Evolutionary conservation across 768 basidiomycete genomes (phyloP), one percentile per base, ranked within the genome.

Genomic region (Boletus reticulatus): DNA sequence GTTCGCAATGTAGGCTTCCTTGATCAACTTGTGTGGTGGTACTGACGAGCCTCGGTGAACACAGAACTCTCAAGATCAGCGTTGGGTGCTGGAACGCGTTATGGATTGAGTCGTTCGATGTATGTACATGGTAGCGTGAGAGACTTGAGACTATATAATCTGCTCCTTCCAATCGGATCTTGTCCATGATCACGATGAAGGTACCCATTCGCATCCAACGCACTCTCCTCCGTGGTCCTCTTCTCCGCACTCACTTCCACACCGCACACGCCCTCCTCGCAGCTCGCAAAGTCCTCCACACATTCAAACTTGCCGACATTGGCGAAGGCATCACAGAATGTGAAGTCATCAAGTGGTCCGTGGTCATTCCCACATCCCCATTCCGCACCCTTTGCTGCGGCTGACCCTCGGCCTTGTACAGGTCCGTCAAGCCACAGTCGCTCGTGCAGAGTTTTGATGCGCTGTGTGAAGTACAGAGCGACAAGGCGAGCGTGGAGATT

Each of bases 251-350:
- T 0, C 68, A 62, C 48, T 78, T 80, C 52, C 79, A 80, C 59
- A 63, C 68, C 3, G 71, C 68, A 1, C 60, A 59, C 17, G 50
- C 69, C 16, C 64, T 63, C 43, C 71, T 66, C 51, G 68, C 71
- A 2, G 65, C 72, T 3, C 66, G 66, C 24, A 78, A 72, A 49
- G 68, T 75, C 13, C 53, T 78, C n/a, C 75, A 87, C 53, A 81
- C 77, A 10, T 91, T 91, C 76, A 89, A 84, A 54, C 81, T 92
- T 38, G 89, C 89, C 1, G 89, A 92, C 67, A 91, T 94, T 65
- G 92, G 93, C 5, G 92, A 94, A 71, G 92, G 92, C 6, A 93
- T 94, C 61, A 92, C 91, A 22, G 92, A 94, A 70, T 91, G 89
- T 66, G 91, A 95, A 72, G 81, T 94, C 60, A 84, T 95, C 45